Percentiles rank a stretch among this genome's conserved stretches.
phyloP scores from a whole-genome alignment of 352 stramenopile species.

The Pythium myriotylum region DNA sequence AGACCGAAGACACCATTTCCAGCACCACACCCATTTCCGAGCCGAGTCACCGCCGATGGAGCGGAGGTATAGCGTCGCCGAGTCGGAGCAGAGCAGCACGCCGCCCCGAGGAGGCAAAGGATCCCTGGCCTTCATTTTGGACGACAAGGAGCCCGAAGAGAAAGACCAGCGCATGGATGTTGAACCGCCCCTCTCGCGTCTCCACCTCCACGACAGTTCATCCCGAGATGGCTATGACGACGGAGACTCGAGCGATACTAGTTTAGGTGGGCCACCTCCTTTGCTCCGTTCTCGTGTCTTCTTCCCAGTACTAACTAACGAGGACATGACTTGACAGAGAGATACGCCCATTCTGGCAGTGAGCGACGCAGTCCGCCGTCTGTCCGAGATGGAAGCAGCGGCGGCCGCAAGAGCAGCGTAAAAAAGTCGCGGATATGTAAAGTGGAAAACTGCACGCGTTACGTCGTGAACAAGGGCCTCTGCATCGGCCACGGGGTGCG shows the following conservation, averaged over 20 bases:
- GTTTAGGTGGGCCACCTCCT: slow-evolving; percentile 17
- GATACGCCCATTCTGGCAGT: slow-evolving; percentile 16
- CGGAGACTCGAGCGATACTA: slow-evolving; percentile 35
- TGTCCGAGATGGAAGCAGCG: neutral
- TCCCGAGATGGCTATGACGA: slow-evolving; percentile 18
- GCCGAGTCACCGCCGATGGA: neutral
- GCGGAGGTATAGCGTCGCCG: neutral
- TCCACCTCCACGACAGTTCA: slow-evolving; percentile 20
- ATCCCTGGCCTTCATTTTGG: slow-evolving; percentile 38
- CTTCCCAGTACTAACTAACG: neutral
- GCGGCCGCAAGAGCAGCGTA: slow-evolving; percentile 18
- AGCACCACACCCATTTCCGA: slow-evolving; percentile 12
- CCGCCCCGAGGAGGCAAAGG: slow-evolving; percentile 25
- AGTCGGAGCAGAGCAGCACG: slow-evolving; percentile 7
- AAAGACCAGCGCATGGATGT: slow-evolving; percentile 8
- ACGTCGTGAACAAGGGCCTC: slow-evolving; percentile 74
- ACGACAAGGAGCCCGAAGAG: slow-evolving; percentile 9
- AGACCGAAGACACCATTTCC: slow-evolving; percentile 13
- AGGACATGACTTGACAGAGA: slow-evolving; percentile 4
- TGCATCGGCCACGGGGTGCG: slow-evolving; percentile 73
- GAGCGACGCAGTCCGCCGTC: slow-evolving; percentile 15
- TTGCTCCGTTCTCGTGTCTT: neutral
- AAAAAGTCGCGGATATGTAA: slow-evolving; percentile 80
- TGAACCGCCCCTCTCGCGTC: slow-evolving; percentile 11
- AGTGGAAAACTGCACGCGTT: slow-evolving; percentile 72